Evolutionary conservation across 2,329 filamentous ascomycete species (phyloP).

Genomic region (Aspergillus caelatus): DNA sequence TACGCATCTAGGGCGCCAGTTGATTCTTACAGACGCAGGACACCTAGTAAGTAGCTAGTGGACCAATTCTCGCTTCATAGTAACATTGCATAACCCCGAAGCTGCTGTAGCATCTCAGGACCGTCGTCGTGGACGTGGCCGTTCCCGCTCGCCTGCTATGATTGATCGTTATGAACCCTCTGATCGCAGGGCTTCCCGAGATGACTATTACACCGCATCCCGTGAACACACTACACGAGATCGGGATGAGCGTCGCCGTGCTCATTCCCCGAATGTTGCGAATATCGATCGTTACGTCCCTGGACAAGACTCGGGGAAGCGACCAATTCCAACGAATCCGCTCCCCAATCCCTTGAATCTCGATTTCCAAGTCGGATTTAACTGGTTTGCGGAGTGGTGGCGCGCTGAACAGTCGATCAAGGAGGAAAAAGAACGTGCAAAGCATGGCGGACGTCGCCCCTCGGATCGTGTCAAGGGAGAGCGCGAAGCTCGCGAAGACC

Average conservation of each 20-base stretch:
- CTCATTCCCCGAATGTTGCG: conserved; percentile 59
- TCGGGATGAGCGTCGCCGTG: conserved; percentile 60
- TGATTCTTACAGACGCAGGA: conserved; percentile 51
- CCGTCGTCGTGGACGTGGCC: conserved; percentile 48
- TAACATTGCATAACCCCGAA: conserved; percentile 2
- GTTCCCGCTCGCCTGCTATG: conserved; percentile 63
- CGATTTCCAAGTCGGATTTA: conserved; percentile 69
- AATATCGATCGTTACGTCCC: conserved; percentile 69
- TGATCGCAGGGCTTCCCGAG: conserved; percentile 53
- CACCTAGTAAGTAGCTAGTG: conserved; percentile 44
- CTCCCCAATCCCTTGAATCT: conserved; percentile 64
- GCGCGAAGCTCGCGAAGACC: conserved; percentile 63
- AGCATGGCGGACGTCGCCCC: conserved; percentile 59
- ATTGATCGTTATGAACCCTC: conserved; percentile 69
- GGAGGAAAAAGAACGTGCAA: conserved; percentile 64
- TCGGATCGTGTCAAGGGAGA: conserved; percentile 63
- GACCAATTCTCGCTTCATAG: not conserved
- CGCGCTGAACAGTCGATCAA: conserved; percentile 64
- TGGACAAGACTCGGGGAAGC: conserved; percentile 59
- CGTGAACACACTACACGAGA: conserved; percentile 50
- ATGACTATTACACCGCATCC: conserved; percentile 58
- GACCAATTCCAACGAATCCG: conserved; percentile 58
- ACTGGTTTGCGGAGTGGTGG: conserved; percentile 71
- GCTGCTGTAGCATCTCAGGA: conserved; percentile 39
- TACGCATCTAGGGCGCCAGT: conserved; percentile 34